Base-by-base conservation (phyloP, 2,329 filamentous ascomycete species). In the Zymoseptoria brevis region DNA sequence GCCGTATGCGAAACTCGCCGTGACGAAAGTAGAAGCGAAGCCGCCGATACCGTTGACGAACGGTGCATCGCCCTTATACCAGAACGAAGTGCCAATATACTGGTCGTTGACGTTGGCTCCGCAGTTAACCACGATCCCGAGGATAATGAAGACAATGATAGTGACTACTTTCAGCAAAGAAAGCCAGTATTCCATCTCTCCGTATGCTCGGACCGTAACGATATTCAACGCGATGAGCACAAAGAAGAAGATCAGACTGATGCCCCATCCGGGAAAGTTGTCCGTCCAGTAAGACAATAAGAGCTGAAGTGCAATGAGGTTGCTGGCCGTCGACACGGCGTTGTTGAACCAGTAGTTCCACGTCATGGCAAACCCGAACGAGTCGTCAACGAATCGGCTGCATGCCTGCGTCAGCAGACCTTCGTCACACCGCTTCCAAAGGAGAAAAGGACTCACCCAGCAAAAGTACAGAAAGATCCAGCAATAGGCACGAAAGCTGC, bases 401-500 rank as follows among this genome's bases (percentile, higher is more conserved):
- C 51, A 30, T 16, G 16, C 35, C 13, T 45, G 2, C 6, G 13
- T 45, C 35, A 45, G 35, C 13, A 53, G 3, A n/a, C n/a, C 11
- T 53, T 53, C 82, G 59, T 84, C 81, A 22, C 89, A 26, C 22
- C 51, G 19, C 22, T 29, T 53, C 88, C 69, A 91, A 92, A 68
- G 87, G 88, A 61, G 87, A 88, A 74, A 30, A 24, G 8, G 19
- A 30, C 30, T 53, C 30, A 41, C 30, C 61, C 58, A n/a, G 81
- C 80, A 73, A 80, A 83, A 2, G 79, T 81, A 67, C 80, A 81
- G 62, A 94, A 94, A 64, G 88, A 88, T 69, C 87, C 84, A 52
- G 84, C 82, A 67, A 91, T 80, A 54, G 89, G 89, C 30, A 93
- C 75, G 86, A 88, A 94, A 56, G 89, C 82, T 8, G 88, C 87